Evolutionary conservation across 2,329 filamentous ascomycete species (phyloP), one percentile per base, ranked within the genome.

Genomic region (Hypoxylon sp.): DNA sequence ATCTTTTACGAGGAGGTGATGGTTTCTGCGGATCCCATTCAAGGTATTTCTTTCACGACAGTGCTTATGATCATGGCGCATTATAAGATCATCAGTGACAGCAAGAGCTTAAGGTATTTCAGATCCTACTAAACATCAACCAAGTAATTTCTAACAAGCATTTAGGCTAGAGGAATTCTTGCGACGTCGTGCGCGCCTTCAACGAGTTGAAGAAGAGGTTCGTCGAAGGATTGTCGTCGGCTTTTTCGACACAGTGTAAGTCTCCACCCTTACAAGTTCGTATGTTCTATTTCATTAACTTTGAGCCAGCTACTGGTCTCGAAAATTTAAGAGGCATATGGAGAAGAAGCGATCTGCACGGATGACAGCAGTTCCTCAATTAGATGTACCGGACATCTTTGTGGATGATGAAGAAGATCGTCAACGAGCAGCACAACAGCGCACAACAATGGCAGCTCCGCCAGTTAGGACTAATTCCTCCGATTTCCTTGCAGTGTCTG

Each of bases 21-120:
- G 80, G 94, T 98, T 5, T 95, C 94, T 3, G 94, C 94, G 3
- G 94, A 99, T 79, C 92, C 91, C 0, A 93, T 97, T 75, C 88
- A 89, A 69, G 96, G 96, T 52, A 97, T 99, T 66, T 91, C 93
- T 0, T 99, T 99, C 79, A 96, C 94, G 2, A 91, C 92, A 5
- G 91, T 98, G 22, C 85, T 99, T 57, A 96, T 99, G 92, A 97
- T 97, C 67, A 85, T 99, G 63, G 95, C 97, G 35, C 96, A 99
- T 80, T 97, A 99, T 85, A 99, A 98, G 76, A 94, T 99, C 76
- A 99, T 99, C 79, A 97, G 91, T 73, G 96, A 99, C 80, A 98
- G 92, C 83, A 98, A 98, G 85, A 97, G 94, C 80, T 83, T 99
- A 77, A 91, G 88, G 91, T 92, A 83, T 78, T 83, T 80, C 73